These are phyloP conservation scores for Geotrichum klebahnii DNA, from an alignment of 1,139 yeast species.

Conservation along the genomic window DNA sequence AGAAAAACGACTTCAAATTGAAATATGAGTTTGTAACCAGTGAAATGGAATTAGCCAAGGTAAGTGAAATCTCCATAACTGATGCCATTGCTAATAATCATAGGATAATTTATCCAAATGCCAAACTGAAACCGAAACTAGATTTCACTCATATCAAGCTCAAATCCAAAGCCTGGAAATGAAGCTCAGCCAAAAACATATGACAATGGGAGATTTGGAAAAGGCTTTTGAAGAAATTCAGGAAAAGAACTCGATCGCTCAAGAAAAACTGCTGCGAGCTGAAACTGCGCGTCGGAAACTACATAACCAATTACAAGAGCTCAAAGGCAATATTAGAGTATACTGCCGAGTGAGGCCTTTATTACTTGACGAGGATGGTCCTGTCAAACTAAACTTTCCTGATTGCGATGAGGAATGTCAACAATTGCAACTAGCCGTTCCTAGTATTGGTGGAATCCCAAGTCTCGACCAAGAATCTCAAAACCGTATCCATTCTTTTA, in stretches of 20 bases:
- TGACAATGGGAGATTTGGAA: slow-evolving; percentile 21
- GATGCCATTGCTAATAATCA: slow-evolving; percentile 28
- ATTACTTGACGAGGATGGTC: slow-evolving; percentile 29
- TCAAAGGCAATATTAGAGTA: slow-evolving; percentile 89
- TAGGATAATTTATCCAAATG: neutral
- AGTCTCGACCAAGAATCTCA: slow-evolving; percentile 35
- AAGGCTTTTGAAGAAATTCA: slow-evolving; percentile 24
- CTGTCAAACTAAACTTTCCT: slow-evolving; percentile 46
- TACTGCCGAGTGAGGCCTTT: slow-evolving; percentile 67
- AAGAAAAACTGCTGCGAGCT: slow-evolving; percentile 40
- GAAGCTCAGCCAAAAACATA: slow-evolving; percentile 4
- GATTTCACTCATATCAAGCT: neutral
- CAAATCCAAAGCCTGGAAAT: slow-evolving; percentile 8
- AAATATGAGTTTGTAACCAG: slow-evolving; percentile 11
- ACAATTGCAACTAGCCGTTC: slow-evolving; percentile 30
- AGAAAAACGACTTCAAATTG: slow-evolving; percentile 23
- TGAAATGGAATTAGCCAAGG: slow-evolving; percentile 22
- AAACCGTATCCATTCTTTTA: slow-evolving; percentile 42
- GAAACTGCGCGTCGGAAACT: slow-evolving; percentile 57
- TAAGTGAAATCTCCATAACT: slow-evolving; percentile 23
- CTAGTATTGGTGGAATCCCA: slow-evolving; percentile 15
- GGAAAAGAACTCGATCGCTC: slow-evolving; percentile 24
- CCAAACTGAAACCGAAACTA: slow-evolving; percentile 4
- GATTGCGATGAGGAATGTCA: slow-evolving; percentile 55
- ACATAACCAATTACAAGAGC: slow-evolving; percentile 74